Conservation (phyloP, 768 basidiomycete genomes). For the Leccinellum rugosiceps region DNA sequence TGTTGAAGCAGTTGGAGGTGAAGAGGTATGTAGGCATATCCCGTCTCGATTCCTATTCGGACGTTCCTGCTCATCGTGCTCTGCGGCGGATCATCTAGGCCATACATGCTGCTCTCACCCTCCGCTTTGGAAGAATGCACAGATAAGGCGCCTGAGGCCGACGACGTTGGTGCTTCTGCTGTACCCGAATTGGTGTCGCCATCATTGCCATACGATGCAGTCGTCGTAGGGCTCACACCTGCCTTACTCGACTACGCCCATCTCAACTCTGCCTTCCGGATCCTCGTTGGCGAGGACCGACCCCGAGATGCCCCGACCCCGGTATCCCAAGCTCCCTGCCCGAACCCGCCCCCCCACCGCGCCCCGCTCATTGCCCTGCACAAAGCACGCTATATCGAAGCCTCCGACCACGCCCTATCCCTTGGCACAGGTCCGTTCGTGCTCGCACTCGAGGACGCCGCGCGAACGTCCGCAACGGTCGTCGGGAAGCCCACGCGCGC, state of each 20-base stretch:
- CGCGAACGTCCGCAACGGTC: conserved; percentile 44
- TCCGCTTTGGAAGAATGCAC: conserved; percentile 45
- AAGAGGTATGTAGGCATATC: conserved; percentile 36
- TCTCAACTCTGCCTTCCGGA: conserved; percentile 65
- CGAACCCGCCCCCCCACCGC: not conserved
- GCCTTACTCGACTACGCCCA: conserved; percentile 46
- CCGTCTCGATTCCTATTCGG: not conserved
- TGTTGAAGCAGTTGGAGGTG: conserved; percentile 40
- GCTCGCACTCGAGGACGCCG: conserved; percentile 54
- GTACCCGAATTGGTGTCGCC: not conserved
- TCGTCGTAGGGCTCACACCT: conserved; percentile 64
- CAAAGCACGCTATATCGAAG: conserved; percentile 50
- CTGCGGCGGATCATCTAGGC: conserved; percentile 25
- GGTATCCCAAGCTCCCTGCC: not conserved
- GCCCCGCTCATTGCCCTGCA: conserved; percentile 57
- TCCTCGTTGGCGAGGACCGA: conserved; percentile 46
- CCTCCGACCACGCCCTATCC: conserved; percentile 46
- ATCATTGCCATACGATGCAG: conserved; percentile 43
- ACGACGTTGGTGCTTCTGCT: not conserved
- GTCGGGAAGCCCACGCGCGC: conserved; percentile 61
- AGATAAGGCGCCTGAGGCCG: not conserved
- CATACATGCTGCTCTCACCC: conserved; percentile 53
- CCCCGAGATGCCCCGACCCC: not conserved
- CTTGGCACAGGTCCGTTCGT: conserved; percentile 74
- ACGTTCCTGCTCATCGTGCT: not conserved